phyloP scores from a whole-genome alignment of 2,329 filamentous ascomycete species.

The Cryphonectria japonica region DNA sequence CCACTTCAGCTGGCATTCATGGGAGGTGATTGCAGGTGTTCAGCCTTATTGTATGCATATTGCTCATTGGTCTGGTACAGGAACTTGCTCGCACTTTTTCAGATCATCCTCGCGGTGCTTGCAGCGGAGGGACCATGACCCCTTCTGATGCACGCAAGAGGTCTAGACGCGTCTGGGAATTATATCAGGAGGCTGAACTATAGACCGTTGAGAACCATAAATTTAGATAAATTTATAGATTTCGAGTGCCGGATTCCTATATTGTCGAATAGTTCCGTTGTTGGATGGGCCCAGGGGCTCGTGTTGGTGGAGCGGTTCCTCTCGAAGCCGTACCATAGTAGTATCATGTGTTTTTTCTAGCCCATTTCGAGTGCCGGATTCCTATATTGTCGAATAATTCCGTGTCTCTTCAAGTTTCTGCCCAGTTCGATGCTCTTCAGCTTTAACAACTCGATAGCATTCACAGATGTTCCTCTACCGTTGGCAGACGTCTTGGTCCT shows the following conservation, averaged over 20 bases:
- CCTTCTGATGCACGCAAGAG: neutral
- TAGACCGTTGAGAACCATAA: neutral
- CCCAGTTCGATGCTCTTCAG: neutral
- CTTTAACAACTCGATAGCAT: neutral
- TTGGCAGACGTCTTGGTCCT: neutral
- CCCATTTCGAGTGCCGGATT: neutral
- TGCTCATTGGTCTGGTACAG: neutral
- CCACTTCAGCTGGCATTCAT: neutral
- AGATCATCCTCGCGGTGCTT: neutral
- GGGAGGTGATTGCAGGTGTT: no score
- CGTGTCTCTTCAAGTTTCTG: neutral
- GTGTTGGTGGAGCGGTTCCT: no score
- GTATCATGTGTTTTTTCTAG: no score
- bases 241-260: neutral
- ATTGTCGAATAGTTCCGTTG: neutral
- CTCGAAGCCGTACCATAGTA: no score
- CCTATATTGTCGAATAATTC: neutral
- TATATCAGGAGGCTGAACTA: neutral
- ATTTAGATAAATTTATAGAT: neutral
- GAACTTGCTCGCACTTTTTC: neutral
- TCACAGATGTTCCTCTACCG: neutral
- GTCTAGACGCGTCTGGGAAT: neutral
- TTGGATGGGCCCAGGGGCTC: no score
- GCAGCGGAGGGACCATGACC: no score
- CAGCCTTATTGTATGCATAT: neutral